phyloP scores from a whole-genome alignment of 73 alveolate species.

The Tetrahymena borealis region DNA sequence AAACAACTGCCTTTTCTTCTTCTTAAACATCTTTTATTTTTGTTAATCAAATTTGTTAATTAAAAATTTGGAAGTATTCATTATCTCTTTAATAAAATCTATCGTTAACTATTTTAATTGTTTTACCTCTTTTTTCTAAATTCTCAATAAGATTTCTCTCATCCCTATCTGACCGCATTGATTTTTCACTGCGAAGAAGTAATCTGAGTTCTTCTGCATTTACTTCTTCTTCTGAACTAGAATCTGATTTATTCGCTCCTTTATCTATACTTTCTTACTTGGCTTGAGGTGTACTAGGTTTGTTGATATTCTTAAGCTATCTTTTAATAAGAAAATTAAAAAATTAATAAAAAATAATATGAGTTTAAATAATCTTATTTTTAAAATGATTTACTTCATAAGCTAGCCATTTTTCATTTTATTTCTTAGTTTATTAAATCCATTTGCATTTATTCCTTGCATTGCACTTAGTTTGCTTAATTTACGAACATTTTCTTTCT shows the following conservation, averaged over 20 bases:
- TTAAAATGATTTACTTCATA: not conserved
- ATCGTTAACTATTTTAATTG: no score
- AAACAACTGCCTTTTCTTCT: slow-evolving; percentile 22
- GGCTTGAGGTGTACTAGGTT: no score
- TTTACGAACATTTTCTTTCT: not conserved
- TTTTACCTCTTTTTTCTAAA: not conserved
- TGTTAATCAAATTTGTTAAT: no score
- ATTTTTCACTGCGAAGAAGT: not conserved
- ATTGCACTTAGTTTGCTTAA: not conserved
- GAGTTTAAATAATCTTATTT: no score
- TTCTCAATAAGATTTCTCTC: not conserved
- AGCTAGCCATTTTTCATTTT: not conserved
- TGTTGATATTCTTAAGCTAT: not conserved
- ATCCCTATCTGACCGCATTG: not conserved
- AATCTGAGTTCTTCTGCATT: not conserved
- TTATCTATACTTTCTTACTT: not conserved
- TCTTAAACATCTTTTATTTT: not conserved
- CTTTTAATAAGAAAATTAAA: not conserved
- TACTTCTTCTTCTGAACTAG: not conserved
- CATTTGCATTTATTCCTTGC: not conserved
- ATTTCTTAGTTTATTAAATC: not conserved
- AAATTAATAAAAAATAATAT: no score
- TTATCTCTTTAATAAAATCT: no score
- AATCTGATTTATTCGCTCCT: not conserved
- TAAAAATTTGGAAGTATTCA: no score